A percentile compares a stretch with the other conserved stretches of the same genome.
Conservation (phyloP, 1,284 basidiomycete genomes). For the Serendipita sp. region DNA sequence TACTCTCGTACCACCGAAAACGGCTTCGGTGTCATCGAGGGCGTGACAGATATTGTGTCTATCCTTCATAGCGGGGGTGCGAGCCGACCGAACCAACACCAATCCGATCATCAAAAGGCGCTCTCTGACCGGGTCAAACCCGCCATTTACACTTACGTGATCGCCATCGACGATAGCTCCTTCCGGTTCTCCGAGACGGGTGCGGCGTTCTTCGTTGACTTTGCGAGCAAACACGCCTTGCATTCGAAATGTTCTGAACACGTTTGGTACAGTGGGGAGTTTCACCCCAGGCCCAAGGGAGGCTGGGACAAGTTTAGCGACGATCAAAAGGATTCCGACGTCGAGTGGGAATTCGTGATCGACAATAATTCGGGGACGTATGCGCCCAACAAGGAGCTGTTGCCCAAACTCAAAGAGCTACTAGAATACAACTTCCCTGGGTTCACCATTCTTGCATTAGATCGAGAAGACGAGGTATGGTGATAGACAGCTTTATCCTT, state of each 20-base stretch:
- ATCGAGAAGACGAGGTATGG: conserved; percentile 21
- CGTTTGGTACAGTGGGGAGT: conserved; percentile 62
- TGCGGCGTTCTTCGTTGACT: conserved; percentile 66
- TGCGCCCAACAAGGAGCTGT: conserved; percentile 42
- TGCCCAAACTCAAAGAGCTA: conserved; percentile 39
- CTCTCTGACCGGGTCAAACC: conserved; percentile 37
- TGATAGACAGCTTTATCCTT: conserved; percentile 18
- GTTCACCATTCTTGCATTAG: conserved; percentile 20
- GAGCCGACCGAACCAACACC: conserved; percentile 2
- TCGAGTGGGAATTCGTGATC: conserved; percentile 58
- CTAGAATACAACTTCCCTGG: conserved; percentile 54
- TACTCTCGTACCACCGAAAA: conserved; percentile 54
- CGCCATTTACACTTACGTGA: conserved; percentile 64
- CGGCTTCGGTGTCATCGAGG: conserved; percentile 42
- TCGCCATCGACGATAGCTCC: conserved; percentile 52
- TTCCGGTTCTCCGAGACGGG: conserved; percentile 68
- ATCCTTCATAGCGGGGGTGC: conserved; percentile 34
- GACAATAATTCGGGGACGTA: conserved; percentile 70
- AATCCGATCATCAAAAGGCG: background rate
- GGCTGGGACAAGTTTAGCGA: conserved; percentile 54
- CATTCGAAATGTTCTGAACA: conserved; percentile 27
- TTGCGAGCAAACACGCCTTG: conserved; percentile 51
- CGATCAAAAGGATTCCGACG: conserved; percentile 33
- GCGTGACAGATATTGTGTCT: conserved; percentile 30
- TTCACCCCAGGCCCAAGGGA: conserved; percentile 55